Conservation (phyloP, 257 asterid genomes). For the Solanum raphanifolium region DNA sequence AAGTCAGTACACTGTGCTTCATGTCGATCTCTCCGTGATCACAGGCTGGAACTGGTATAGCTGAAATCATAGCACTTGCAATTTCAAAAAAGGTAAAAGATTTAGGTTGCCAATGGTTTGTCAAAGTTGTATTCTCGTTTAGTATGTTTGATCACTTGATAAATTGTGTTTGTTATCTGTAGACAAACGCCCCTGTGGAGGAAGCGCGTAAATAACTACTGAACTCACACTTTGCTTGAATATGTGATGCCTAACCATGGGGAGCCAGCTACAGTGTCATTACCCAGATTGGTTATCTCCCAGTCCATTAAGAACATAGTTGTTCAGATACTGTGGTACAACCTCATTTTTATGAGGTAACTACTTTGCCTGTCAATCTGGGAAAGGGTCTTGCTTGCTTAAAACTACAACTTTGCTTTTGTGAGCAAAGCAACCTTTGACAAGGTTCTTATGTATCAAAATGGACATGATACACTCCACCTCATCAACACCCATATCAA, state of each 20-base stretch:
- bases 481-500: constrained; percentile 88
- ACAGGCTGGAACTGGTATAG: constrained; percentile 86
- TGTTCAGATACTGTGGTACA: not conserved
- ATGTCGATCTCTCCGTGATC: constrained; percentile 1
- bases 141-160: not conserved
- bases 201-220: constrained; percentile 39
- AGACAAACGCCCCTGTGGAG: constrained; percentile 49
- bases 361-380: constrained; percentile 76
- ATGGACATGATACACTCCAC: constrained; percentile 90
- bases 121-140: constrained; percentile 10
- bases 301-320: not conserved
- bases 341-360: constrained; percentile 29
- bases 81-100: constrained; percentile 60
- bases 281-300: not conserved
- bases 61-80: constrained; percentile 92
- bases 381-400: constrained; percentile 97
- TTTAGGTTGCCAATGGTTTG: not conserved
- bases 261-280: not conserved
- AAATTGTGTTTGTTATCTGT: not conserved
- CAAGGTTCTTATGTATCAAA: constrained; percentile 74
- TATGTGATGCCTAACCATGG: not conserved
- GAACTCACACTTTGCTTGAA: too few relatives aligned
- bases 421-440: constrained; percentile 94
- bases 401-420: constrained; percentile 87
- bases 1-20: not conserved